Conservation (phyloP, 2,329 filamentous ascomycete genomes). For the Graphiopsis chlorocephala region DNA sequence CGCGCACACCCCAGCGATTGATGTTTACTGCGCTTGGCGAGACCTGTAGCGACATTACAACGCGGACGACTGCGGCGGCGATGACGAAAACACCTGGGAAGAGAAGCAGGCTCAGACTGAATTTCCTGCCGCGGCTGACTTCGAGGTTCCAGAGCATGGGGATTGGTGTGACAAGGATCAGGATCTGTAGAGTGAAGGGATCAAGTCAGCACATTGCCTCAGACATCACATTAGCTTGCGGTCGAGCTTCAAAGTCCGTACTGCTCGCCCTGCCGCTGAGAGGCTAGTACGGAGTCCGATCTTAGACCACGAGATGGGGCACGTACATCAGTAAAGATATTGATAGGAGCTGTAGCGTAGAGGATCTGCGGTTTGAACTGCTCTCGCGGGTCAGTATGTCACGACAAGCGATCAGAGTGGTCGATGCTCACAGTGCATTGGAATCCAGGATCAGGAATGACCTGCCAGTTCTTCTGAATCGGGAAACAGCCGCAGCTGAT, state of each 20-base stretch:
- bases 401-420: background rate
- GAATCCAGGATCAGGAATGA: constrained; percentile 28
- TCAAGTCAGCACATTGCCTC: no score
- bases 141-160: constrained; percentile 36
- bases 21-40: constrained; percentile 34
- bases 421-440: constrained; percentile 25
- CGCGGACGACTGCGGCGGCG: constrained; percentile 36
- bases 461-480: constrained; percentile 31
- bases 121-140: constrained; percentile 32
- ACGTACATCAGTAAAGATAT: constrained; percentile 37
- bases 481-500: constrained; percentile 32
- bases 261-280: no score
- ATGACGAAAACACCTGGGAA: constrained; percentile 39
- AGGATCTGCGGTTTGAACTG: background rate
- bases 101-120: constrained; percentile 34
- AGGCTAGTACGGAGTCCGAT: no score
- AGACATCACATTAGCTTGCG: no score
- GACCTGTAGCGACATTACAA: constrained; percentile 31
- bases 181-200: no score
- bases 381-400: background rate
- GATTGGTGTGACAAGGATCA: constrained; percentile 35
- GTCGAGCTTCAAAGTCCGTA: no score
- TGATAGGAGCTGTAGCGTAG: constrained; percentile 13
- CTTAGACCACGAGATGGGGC: no score
- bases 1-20: constrained; percentile 39